phyloP scores from a whole-genome alignment of 164 flowering plant species.

The Berberis thunbergii region DNA sequence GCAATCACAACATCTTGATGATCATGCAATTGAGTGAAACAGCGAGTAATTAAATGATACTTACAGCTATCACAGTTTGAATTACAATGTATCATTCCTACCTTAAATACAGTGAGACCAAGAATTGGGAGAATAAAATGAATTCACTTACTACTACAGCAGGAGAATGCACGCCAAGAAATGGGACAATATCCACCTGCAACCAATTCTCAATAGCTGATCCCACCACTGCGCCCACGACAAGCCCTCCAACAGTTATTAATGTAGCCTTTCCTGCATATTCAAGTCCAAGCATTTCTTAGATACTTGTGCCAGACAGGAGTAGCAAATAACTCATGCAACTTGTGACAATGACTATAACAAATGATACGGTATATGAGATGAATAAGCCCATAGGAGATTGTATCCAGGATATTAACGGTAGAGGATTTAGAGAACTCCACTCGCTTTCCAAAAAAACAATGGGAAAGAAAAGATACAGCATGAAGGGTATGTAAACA shows the following conservation, averaged over 20 bases:
- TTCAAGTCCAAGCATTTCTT: neutral
- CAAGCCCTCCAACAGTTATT: constrained; percentile 82
- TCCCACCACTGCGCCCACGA: constrained; percentile 86
- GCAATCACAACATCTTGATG: constrained; percentile 15
- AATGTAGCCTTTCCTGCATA: constrained; percentile 76
- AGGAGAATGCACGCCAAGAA: constrained; percentile 76
- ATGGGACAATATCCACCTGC: constrained; percentile 93
- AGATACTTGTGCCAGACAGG: neutral
- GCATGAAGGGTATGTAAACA: too few relatives aligned
- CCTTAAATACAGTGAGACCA: constrained; percentile 72
- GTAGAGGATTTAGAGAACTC: too few relatives aligned
- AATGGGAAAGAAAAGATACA: too few relatives aligned
- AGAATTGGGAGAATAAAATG: constrained; percentile 68
- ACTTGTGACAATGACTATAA: too few relatives aligned
- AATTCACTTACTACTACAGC: constrained; percentile 80
- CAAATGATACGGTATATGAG: too few relatives aligned
- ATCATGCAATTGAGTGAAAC: constrained; percentile 28
- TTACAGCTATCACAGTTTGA: constrained; percentile 9
- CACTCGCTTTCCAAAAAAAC: too few relatives aligned
- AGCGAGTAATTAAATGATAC: constrained; percentile 12
- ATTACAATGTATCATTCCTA: constrained; percentile 16
- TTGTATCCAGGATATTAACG: too few relatives aligned
- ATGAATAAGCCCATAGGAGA: too few relatives aligned
- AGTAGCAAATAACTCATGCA: neutral
- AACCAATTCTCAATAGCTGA: constrained; percentile 86